phyloP scores from a whole-genome alignment of 2,329 filamentous ascomycete species.

The Scleromitrula shiraiana region DNA sequence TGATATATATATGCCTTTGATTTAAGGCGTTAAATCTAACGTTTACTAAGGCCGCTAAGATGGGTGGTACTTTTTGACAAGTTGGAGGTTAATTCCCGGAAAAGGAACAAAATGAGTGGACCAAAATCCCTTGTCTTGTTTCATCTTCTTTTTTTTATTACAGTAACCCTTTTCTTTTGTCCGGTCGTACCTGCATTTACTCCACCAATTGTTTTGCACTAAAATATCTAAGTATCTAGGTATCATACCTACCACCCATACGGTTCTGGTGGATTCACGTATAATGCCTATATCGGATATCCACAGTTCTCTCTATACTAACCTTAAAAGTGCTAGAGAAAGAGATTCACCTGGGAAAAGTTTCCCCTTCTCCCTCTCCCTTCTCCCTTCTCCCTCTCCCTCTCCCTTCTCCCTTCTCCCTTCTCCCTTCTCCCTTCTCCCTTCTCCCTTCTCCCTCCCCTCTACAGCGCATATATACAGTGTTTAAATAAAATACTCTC shows the following conservation, averaged over 20 bases:
- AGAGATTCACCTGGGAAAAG: neutral
- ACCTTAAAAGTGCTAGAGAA: too few species aligned
- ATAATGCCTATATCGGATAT: too few species aligned
- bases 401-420: neutral
- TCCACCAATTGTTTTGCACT: constrained; percentile 3
- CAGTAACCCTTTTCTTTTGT: neutral
- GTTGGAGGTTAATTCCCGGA: too few species aligned
- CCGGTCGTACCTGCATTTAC: constrained; percentile 9
- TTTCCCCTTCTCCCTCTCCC: neutral
- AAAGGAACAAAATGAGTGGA: neutral
- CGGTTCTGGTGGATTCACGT: too few species aligned
- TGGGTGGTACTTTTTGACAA: too few species aligned
- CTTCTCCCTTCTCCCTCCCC: too few species aligned
- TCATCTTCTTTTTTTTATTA: neutral
- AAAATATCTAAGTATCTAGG: neutral
- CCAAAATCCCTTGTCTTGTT: neutral
- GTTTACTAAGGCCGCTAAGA: too few species aligned
- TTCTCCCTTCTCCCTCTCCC: neutral
- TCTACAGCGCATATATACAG: too few species aligned
- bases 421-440: neutral
- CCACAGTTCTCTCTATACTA: too few species aligned
- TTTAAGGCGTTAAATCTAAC: neutral
- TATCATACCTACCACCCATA: too few species aligned
- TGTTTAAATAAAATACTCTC: too few species aligned
- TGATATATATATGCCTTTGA: neutral